Base-by-base conservation (phyloP, 805 yeast genomes). In the Wickerhamiella allomyrinae region DNA sequence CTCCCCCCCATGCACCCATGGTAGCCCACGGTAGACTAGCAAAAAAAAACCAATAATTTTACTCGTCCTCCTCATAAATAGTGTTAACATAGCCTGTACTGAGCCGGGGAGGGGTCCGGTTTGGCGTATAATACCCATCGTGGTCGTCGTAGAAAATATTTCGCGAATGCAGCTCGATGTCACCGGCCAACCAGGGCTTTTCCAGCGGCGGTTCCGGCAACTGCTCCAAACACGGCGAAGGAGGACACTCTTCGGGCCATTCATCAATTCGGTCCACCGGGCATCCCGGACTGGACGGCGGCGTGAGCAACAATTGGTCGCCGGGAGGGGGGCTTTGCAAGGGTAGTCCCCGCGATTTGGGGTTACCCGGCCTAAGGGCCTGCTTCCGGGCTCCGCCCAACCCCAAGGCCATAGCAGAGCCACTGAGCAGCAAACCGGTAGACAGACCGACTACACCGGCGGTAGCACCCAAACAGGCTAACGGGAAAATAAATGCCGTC, bases 61-160 rank as follows among this genome's bases (percentile, higher is more conserved):
- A 33, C 35, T 20, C 22, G 6, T 17, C 22, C 20, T 20, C 35
- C 20, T 20, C 25, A 13, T 19, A 19, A 11, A 21, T 20, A 11
- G 37, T 19, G n/a, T 15, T 34, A 20, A 20, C 20, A 15, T 34
- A 21, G 14, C 25, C 13, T 15, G 37, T 13, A 11, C 11, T 20
- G 10, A 21, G 10, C 17, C 22, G 24, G 21, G 22, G 24, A 14
- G 37, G 37, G 8, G 37, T 34, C 5, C 24, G 22, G 17, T 20
- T 34, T 8, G 37, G 37, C 24, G 37, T 34, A 20, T 19, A 21
- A 13, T 34, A 34, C 7, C 37, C 37, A 19, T 34, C 37, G 25
- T 34, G 24, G 24, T 34, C 37, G n/a, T 34, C 37, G n/a, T 34
- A 34, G 15, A 27, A 27, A n/a, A 27, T n/a, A 27, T 27, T 27